These are phyloP conservation scores for Melanogaster broomeanus DNA, from an alignment of 768 basidiomycete species.

Conservation along the genomic window DNA sequence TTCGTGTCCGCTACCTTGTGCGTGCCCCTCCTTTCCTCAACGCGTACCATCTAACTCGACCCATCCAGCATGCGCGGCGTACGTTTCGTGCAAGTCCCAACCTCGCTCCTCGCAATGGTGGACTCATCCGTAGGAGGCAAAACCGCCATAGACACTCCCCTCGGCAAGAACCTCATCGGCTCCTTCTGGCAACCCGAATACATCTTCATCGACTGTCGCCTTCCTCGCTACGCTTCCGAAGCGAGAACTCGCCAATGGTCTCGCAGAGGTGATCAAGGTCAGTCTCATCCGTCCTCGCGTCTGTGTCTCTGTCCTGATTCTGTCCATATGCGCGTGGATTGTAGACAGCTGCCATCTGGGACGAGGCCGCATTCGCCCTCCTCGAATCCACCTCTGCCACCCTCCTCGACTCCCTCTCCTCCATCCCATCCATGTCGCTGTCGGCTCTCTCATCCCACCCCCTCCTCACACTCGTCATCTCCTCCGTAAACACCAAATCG, in stretches of 20 bases:
- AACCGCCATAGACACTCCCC: constrained; percentile 98
- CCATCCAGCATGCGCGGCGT: constrained; percentile 89
- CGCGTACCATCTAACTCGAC: not conserved
- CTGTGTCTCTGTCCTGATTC: not conserved
- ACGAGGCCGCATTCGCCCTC: constrained; percentile 82
- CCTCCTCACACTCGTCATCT: constrained; percentile 87
- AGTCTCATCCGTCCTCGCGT: constrained; percentile 17
- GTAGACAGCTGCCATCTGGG: constrained; percentile 99
- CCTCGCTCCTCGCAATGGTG: constrained; percentile 96
- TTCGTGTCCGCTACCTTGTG: constrained; percentile 98
- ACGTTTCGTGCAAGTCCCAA: constrained; percentile 94
- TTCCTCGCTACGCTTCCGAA: constrained; percentile 92
- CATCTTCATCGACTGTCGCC: constrained; percentile 95
- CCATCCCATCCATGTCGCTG: constrained; percentile 48
- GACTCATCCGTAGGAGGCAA: constrained; percentile 98
- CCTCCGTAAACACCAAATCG: constrained; percentile 93
- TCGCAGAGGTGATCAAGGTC: constrained; percentile 98
- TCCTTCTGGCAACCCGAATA: constrained; percentile 98
- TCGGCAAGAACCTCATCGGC: constrained; percentile 98
- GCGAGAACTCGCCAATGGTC: constrained; percentile 96
- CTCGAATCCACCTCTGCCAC: constrained; percentile 85
- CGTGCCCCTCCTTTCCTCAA: constrained; percentile 24
- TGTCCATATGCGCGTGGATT: not conserved
- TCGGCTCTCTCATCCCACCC: constrained; percentile 80
- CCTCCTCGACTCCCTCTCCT: constrained; percentile 83